Base-by-base conservation (phyloP, 2,329 filamentous ascomycete genomes). In the Erysiphe pulchra region DNA sequence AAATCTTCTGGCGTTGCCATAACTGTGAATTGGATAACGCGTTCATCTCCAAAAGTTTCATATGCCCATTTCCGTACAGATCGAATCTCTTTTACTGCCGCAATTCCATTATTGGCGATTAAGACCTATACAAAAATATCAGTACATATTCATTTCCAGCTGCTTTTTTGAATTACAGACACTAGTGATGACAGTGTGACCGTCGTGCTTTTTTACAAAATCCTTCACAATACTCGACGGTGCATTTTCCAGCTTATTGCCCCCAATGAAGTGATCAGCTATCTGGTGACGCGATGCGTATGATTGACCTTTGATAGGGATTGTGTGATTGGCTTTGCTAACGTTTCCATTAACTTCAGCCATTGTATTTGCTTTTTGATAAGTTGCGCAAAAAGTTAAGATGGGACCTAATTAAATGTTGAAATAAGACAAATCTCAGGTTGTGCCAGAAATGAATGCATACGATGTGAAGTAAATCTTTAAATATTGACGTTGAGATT, bases 61-160 rank as follows among this genome's bases (percentile, higher is more conserved):
- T 98, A 98, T 50, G 90, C 90, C 90, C 90, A 98, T 86, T 95
- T 98, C 64, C 90, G 81, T 60, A 98, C 87, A 49, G 87, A 95
- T 63, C 90, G 78, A 61, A 98, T 98, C 66, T 98, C 90, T 67
- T 98, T 98, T 63, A 98, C 90, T 60, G 90, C 90, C 45, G 90
- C 90, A 63, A 98, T 98, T 72, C 90, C 90, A 68, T 98, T 98
- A 71, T 98, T 98, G 62, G 90, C 90, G 64, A 98, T 98, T 52
- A 98, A 73, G 46, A 95, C 85, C 87, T 95, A 58, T 55, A 46
- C 31, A 47, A 48, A 34, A 9, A 13, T 39, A 11, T 36, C 32
- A 42, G 40, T 17, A 12, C 2, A 11, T 6, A 17, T 24, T 42
- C 2, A 11, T 2, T 2, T 39, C 9, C 37, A 39, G 16, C 7